phyloP scores from a whole-genome alignment of 805 yeast genomes.

The Nakazawaea pomicola region DNA sequence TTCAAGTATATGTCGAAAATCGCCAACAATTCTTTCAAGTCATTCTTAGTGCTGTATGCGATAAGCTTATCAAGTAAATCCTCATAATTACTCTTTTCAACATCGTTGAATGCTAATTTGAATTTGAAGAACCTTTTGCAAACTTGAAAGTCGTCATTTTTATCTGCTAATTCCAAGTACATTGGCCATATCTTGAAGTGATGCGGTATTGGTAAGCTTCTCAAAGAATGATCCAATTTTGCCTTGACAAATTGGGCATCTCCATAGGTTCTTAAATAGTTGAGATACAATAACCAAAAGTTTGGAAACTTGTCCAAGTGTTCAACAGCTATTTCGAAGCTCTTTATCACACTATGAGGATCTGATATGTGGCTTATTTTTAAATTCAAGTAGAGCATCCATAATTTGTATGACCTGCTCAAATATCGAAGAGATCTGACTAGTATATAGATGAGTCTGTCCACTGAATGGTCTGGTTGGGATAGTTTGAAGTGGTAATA shows the following conservation, averaged over 20 bases:
- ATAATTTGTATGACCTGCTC: conserved; percentile 45
- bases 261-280: conserved; percentile 31
- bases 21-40: conserved; percentile 15
- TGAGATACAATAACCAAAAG: conserved; percentile 48
- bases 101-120: conserved; percentile 10
- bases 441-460: conserved; percentile 39
- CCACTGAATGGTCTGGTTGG: conserved; percentile 18
- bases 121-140: conserved; percentile 29
- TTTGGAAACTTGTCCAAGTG: conserved; percentile 39
- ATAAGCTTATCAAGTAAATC: conserved; percentile 27
- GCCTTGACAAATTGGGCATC: conserved; percentile 35
- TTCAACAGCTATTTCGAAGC: conserved; percentile 44
- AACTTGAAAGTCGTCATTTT: conserved; percentile 29
- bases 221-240: conserved; percentile 46
- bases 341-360: neutral
- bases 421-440: conserved; percentile 45
- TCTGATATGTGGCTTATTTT: conserved; percentile 22
- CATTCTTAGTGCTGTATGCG: conserved; percentile 21
- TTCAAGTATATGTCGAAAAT: conserved; percentile 29
- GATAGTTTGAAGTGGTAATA: conserved; percentile 34
- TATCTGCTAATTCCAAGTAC: conserved; percentile 47
- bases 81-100: conserved; percentile 5
- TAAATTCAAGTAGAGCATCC: conserved; percentile 45
- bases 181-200: conserved; percentile 53
- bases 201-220: conserved; percentile 42